phyloP scores from a whole-genome alignment of 106 monocot species.

The Ottelia alismoides region DNA sequence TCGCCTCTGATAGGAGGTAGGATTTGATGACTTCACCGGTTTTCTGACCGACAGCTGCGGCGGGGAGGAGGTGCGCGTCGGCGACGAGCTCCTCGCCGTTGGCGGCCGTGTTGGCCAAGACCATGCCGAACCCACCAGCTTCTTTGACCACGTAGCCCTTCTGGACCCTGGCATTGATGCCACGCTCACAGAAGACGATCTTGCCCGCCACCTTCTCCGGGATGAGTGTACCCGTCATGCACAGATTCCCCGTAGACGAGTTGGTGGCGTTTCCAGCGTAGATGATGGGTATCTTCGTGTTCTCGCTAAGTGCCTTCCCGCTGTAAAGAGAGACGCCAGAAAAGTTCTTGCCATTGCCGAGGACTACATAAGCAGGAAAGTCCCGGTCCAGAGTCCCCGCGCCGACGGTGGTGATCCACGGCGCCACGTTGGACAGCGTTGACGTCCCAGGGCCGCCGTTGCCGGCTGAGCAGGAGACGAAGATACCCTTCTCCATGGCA shows the following conservation, averaged over 20 bases:
- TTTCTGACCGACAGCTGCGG: conserved; percentile 58
- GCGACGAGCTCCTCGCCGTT: conserved; percentile 88
- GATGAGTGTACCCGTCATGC: conserved; percentile 70
- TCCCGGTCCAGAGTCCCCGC: conserved; percentile 90
- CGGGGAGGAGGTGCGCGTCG: conserved; percentile 76
- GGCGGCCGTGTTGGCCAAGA: conserved; percentile 65
- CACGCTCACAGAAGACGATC: conserved; percentile 73
- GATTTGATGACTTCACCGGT: conserved; percentile 45
- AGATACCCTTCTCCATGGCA: conserved; percentile 59
- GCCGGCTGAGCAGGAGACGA: conserved; percentile 81
- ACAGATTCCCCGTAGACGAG: conserved; percentile 60
- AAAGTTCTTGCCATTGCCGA: conserved; percentile 46
- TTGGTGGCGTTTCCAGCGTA: too few species aligned
- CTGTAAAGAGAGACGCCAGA: conserved; percentile 68
- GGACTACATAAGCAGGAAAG: conserved; percentile 69
- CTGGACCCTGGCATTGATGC: conserved; percentile 59
- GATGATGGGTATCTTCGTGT: conserved; percentile 22
- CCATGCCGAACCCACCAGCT: conserved; percentile 72
- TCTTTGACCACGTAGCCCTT: conserved; percentile 67
- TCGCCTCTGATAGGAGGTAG: conserved; percentile 37
- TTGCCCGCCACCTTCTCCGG: conserved; percentile 24
- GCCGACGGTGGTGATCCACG: conserved; percentile 88
- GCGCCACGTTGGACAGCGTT: conserved; percentile 77
- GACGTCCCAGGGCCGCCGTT: conserved; percentile 80
- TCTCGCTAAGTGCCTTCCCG: conserved; percentile 23